Conservation (phyloP, 345 rosid genomes). For the Lepidium africanum region DNA sequence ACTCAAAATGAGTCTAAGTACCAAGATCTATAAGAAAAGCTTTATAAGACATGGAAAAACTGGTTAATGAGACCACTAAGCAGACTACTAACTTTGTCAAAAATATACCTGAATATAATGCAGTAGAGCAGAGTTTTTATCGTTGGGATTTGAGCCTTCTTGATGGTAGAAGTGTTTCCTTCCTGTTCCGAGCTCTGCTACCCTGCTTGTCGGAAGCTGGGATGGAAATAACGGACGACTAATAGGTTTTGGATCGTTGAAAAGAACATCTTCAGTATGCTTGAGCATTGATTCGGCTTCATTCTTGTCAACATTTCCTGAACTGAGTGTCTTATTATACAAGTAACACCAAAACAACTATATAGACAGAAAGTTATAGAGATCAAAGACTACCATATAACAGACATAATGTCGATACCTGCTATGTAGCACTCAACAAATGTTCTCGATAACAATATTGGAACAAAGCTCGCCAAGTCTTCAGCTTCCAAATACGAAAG, state of each 20-base stretch:
- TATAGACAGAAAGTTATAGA: too few relatives aligned
- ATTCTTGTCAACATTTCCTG: conserved; percentile 60
- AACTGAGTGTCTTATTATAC: background rate
- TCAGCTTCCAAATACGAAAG: conserved; percentile 50
- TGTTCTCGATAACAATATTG: conserved; percentile 61
- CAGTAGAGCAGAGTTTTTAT: conserved; percentile 72
- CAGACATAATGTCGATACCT: conserved; percentile 31
- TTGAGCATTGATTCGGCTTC: conserved; percentile 63
- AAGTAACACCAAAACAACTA: background rate
- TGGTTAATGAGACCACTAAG: background rate
- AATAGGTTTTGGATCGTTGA: conserved; percentile 46
- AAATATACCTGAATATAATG: conserved; percentile 79
- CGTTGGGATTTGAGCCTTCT: conserved; percentile 63
- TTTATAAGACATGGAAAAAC: background rate
- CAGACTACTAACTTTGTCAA: background rate
- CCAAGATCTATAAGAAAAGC: background rate
- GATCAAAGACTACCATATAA: background rate
- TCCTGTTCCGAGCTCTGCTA: conserved; percentile 54
- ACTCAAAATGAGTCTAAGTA: background rate
- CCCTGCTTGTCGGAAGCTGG: conserved; percentile 56
- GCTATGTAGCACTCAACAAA: conserved; percentile 74
- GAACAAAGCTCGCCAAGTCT: conserved; percentile 58
- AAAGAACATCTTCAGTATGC: conserved; percentile 55
- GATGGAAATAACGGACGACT: conserved; percentile 65
- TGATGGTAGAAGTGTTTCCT: conserved; percentile 42